Conservation (phyloP, 768 basidiomycete genomes). For the Hirschioporus abietinus region DNA sequence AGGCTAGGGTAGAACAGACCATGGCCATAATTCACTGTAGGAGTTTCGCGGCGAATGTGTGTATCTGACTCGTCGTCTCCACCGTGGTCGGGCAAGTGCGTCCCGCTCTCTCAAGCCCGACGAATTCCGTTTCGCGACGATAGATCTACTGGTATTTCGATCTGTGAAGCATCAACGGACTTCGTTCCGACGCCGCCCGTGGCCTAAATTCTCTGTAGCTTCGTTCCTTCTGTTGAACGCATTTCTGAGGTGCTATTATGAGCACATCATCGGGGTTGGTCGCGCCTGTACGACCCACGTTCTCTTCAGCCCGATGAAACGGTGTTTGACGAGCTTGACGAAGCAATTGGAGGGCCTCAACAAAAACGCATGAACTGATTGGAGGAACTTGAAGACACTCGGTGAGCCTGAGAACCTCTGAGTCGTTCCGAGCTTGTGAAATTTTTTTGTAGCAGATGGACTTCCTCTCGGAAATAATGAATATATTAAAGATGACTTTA, state of each 20-base stretch:
- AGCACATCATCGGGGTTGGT: background rate
- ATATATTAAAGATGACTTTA: no score
- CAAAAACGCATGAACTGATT: background rate
- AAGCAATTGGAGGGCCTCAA: background rate
- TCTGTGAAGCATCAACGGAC: background rate
- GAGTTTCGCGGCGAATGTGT: background rate
- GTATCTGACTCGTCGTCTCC: background rate
- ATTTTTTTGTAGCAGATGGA: background rate
- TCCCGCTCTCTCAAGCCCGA: background rate
- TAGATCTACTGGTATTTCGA: background rate
- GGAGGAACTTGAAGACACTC: background rate
- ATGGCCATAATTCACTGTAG: background rate
- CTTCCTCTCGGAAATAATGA: background rate
- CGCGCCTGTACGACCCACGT: background rate
- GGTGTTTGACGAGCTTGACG: background rate
- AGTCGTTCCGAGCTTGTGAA: background rate
- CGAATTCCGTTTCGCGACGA: background rate
- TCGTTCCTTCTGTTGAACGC: background rate
- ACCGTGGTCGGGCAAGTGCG: background rate
- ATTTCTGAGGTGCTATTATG: no score
- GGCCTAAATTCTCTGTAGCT: background rate
- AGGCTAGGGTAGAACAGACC: background rate
- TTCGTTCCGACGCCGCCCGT: background rate
- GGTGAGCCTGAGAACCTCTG: background rate
- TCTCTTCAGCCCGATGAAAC: background rate